Percentiles rank a stretch among this genome's conserved stretches.
Evolutionary conservation across 2,329 filamentous ascomycete species (phyloP).

Genomic region (Cercospora citrullina): DNA sequence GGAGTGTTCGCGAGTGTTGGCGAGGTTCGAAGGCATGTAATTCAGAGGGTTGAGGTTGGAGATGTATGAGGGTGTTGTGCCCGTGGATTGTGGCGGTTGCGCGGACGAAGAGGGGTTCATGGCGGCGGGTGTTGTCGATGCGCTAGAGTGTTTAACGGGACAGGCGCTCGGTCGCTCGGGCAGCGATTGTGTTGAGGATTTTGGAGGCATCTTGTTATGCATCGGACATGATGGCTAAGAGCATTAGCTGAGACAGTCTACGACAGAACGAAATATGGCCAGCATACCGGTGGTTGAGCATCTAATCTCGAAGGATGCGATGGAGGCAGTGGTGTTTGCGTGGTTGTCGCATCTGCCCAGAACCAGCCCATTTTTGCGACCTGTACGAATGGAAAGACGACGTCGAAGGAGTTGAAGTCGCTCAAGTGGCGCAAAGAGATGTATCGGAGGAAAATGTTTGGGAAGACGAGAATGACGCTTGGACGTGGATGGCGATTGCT

Average conservation of each 20-base stretch:
- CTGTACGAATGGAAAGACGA: background rate
- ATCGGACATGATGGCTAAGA: constrained; percentile 67
- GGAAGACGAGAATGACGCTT: constrained; percentile 13
- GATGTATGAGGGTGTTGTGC: constrained; percentile 51
- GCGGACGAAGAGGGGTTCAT: constrained; percentile 32
- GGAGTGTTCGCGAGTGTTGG: constrained; percentile 69
- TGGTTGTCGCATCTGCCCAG: constrained; percentile 59
- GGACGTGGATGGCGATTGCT: constrained; percentile 11
- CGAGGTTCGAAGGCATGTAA: constrained; percentile 85
- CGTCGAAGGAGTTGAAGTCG: background rate
- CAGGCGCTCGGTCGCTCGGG: constrained; percentile 50
- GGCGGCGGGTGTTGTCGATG: constrained; percentile 45
- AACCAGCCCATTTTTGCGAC: constrained; percentile 64
- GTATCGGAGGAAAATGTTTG: constrained; percentile 13
- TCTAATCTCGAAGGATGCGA: constrained; percentile 42
- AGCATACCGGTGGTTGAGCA: constrained; percentile 57
- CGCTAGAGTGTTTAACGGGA: constrained; percentile 48
- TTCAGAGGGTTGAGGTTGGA: constrained; percentile 79
- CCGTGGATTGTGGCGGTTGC: constrained; percentile 26
- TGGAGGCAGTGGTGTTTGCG: constrained; percentile 50
- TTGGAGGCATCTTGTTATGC: constrained; percentile 54
- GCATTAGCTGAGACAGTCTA: constrained; percentile 18
- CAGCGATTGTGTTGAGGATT: constrained; percentile 31
- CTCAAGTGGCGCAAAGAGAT: constrained; percentile 1
- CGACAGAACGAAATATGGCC: background rate